phyloP scores from a whole-genome alignment of 306 rosid species.

The Prunus dulcis region DNA sequence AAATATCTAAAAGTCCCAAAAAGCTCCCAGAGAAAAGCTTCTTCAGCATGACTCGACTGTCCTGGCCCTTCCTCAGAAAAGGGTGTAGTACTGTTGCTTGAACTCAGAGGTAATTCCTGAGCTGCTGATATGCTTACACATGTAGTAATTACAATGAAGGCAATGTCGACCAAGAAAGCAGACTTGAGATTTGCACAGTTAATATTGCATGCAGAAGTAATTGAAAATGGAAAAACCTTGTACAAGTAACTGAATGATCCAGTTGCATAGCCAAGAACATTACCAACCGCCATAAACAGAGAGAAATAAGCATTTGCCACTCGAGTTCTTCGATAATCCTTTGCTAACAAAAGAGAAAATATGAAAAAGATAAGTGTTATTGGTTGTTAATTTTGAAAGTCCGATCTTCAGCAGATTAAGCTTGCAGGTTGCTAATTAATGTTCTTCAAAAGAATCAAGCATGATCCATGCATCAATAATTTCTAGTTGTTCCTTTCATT shows the following conservation, averaged over 20 bases:
- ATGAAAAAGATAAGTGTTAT: constrained; percentile 5
- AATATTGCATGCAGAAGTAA: constrained; percentile 58
- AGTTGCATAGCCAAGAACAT: constrained; percentile 83
- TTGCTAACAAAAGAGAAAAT: constrained; percentile 50
- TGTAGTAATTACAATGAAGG: constrained; percentile 65
- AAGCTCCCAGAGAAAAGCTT: constrained; percentile 89
- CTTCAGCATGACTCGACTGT: constrained; percentile 56
- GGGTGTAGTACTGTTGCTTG: constrained; percentile 26
- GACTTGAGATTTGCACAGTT: constrained; percentile 98
- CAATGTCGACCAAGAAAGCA: constrained; percentile 67
- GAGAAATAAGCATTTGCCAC: constrained; percentile 97
- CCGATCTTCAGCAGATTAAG: background rate
- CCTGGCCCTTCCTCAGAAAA: constrained; percentile 46
- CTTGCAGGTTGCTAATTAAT: background rate
- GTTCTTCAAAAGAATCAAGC: background rate
- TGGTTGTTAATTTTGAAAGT: constrained; percentile 1
- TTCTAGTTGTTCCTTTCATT: background rate
- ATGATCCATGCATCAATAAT: background rate
- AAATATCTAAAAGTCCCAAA: constrained; percentile 85
- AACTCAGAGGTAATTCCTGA: constrained; percentile 65
- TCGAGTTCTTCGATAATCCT: constrained; percentile 86
- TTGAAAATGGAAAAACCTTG: constrained; percentile 69
- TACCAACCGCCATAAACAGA: constrained; percentile 91
- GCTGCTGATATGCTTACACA: constrained; percentile 62
- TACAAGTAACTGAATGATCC: constrained; percentile 88